These are phyloP conservation scores for Ophiosphaerella narmari DNA, from an alignment of 2,329 filamentous ascomycete species.

Conservation along the genomic window DNA sequence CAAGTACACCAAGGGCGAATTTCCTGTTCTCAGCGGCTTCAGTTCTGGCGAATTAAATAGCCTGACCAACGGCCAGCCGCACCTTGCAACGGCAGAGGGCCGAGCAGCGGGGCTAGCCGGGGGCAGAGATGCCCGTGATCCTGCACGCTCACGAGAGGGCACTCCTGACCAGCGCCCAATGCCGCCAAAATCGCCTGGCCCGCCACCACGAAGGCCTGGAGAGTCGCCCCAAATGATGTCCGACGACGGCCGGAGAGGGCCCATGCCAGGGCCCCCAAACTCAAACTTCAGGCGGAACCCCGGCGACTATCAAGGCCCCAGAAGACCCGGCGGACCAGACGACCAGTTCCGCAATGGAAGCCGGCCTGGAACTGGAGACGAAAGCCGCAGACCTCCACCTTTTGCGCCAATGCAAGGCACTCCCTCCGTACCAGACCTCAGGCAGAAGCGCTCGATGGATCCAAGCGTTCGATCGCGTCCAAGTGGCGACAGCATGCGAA, in stretches of 20 bases:
- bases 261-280: constrained; percentile 13
- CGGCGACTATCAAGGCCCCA: constrained; percentile 23
- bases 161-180: constrained; percentile 23
- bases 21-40: constrained; percentile 81
- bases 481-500: constrained; percentile 43
- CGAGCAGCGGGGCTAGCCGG: constrained; percentile 21
- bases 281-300: constrained; percentile 30
- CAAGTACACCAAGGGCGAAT: constrained; percentile 78
- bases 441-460: constrained; percentile 42
- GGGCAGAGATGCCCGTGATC: constrained; percentile 11
- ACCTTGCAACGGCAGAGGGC: constrained; percentile 35
- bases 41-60: constrained; percentile 77
- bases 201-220: constrained; percentile 26
- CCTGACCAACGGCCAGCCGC: constrained; percentile 62
- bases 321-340: constrained; percentile 26
- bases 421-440: constrained; percentile 33
- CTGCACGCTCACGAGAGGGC: constrained; percentile 15
- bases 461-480: constrained; percentile 39
- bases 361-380: constrained; percentile 37
- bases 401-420: constrained; percentile 25
- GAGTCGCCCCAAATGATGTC: constrained; percentile 14
- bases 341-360: constrained; percentile 22
- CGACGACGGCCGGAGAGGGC: constrained; percentile 22
- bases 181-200: constrained; percentile 28
- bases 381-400: constrained; percentile 31